Percentiles rank a stretch among this genome's conserved stretches.
Conservation (phyloP, 805 yeast species). For the Clavispora asparagi region DNA sequence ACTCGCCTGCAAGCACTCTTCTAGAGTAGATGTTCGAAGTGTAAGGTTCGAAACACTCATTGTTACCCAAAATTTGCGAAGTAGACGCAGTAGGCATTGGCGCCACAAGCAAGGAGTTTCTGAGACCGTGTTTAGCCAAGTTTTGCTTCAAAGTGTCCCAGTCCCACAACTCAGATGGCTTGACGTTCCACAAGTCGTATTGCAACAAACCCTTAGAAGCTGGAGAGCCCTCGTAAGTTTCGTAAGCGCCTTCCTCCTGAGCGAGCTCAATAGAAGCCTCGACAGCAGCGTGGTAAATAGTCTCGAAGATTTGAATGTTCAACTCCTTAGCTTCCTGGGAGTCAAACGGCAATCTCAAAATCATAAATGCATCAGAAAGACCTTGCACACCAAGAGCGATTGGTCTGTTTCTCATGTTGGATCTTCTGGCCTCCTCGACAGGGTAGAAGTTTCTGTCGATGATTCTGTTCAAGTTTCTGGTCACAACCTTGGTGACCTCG, state of each 20-base stretch:
- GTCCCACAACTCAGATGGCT: conserved; percentile 54
- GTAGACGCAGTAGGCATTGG: conserved; percentile 70
- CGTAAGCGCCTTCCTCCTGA: conserved; percentile 45
- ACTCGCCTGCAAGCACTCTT: conserved; percentile 61
- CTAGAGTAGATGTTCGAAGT: conserved; percentile 59
- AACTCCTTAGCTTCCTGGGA: conserved; percentile 52
- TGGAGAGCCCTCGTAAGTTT: conserved; percentile 51
- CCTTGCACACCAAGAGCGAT: conserved; percentile 64
- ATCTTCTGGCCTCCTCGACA: conserved; percentile 47
- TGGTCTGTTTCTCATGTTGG: conserved; percentile 56
- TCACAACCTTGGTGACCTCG: conserved; percentile 48
- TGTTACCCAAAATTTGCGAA: conserved; percentile 56
- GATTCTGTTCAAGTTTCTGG: conserved; percentile 51
- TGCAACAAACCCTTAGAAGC: conserved; percentile 55
- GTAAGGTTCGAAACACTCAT: conserved; percentile 60
- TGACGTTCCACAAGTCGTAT: conserved; percentile 54
- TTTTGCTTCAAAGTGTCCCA: conserved; percentile 52
- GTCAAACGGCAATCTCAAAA: conserved; percentile 52
- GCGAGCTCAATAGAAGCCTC: conserved; percentile 56
- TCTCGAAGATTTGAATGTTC: conserved; percentile 56
- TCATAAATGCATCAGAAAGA: conserved; percentile 55
- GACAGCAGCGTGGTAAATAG: conserved; percentile 55
- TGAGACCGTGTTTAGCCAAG: conserved; percentile 45
- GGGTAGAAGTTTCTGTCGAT: conserved; percentile 56
- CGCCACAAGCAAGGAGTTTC: conserved; percentile 58